phyloP scores from a whole-genome alignment of 23 red algal genomes.

The Gracilariopsis chorda region DNA sequence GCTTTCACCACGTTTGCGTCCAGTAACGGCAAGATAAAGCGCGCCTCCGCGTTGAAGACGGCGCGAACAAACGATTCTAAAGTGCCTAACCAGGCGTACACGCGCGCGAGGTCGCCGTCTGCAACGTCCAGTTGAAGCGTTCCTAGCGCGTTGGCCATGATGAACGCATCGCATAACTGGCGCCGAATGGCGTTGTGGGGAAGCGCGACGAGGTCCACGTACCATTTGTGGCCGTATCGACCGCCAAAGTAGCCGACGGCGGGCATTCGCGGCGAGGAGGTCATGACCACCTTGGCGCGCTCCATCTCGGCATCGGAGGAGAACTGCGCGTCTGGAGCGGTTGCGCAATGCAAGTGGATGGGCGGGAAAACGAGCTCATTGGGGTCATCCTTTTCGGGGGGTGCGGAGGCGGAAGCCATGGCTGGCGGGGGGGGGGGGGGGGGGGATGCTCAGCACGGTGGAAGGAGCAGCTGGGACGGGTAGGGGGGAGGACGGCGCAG shows the following conservation, averaged over 20 bases:
- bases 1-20: conserved; percentile 34
- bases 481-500: no score
- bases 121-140: conserved; percentile 49
- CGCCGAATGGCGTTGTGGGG: conserved; percentile 65
- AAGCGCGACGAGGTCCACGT: conserved; percentile 55
- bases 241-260: conserved; percentile 43
- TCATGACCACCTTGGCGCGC: conserved; percentile 59
- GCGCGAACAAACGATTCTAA: conserved; percentile 46
- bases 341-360: conserved; percentile 53
- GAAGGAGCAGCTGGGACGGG: no score
- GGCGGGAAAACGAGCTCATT: conserved; percentile 1
- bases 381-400: neutral
- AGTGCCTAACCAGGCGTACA: conserved; percentile 66
- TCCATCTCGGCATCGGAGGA: conserved; percentile 35
- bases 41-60: conserved; percentile 38
- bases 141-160: conserved; percentile 56
- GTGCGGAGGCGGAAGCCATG: neutral
- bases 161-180: conserved; percentile 57
- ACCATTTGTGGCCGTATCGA: conserved; percentile 55
- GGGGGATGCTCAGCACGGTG: no score
- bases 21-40: conserved; percentile 52
- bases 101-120: conserved; percentile 46
- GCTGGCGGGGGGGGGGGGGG: no score
- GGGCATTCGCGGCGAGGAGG: conserved; percentile 44
- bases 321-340: neutral